Evolutionary conservation across 2,329 filamentous ascomycete genomes (phyloP).

Genomic region (Penicillium sp.): DNA sequence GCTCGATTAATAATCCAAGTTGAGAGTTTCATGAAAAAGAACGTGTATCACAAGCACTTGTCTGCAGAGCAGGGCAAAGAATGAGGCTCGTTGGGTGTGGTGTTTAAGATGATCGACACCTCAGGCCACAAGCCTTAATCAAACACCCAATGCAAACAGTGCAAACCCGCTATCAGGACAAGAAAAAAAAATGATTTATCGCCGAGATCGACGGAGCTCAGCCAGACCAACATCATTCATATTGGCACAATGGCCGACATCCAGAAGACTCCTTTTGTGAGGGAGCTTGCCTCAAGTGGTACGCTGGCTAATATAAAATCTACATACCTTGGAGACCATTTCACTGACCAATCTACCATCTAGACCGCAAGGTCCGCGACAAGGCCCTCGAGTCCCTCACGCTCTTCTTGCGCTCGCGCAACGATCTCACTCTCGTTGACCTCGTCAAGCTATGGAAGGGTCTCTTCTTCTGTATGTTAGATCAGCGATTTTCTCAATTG

Average conservation of each 20-base stretch:
- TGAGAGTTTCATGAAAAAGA: no score
- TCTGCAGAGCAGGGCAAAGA: not conserved
- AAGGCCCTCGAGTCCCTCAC: conserved; percentile 75
- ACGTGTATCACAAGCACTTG: not conserved
- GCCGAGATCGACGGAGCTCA: conserved; percentile 13
- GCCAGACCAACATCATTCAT: conserved; percentile 8
- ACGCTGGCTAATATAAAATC: not conserved
- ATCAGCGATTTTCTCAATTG: not conserved
- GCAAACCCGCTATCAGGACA: conserved; percentile 25
- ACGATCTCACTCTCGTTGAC: conserved; percentile 66
- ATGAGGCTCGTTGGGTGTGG: not conserved
- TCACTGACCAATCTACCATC: conserved; percentile 13
- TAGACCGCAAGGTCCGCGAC: conserved; percentile 77
- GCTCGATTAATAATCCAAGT: not conserved
- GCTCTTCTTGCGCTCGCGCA: conserved; percentile 70
- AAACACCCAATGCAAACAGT: conserved; percentile 17
- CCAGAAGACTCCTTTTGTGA: conserved; percentile 70
- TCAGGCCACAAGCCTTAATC: conserved; percentile 1
- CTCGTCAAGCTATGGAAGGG: conserved; percentile 92
- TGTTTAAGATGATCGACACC: conserved; percentile 2
- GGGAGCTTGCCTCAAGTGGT: conserved; percentile 84
- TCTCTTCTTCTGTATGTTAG: conserved; percentile 72
- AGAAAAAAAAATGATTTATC: conserved; percentile 32
- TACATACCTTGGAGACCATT: not conserved
- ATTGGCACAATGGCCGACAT: conserved; percentile 38